Evolutionary conservation across 2,329 filamentous ascomycete species (phyloP), one percentile per base, ranked within the genome.

Genomic region (Herpotrichia juniperi): DNA sequence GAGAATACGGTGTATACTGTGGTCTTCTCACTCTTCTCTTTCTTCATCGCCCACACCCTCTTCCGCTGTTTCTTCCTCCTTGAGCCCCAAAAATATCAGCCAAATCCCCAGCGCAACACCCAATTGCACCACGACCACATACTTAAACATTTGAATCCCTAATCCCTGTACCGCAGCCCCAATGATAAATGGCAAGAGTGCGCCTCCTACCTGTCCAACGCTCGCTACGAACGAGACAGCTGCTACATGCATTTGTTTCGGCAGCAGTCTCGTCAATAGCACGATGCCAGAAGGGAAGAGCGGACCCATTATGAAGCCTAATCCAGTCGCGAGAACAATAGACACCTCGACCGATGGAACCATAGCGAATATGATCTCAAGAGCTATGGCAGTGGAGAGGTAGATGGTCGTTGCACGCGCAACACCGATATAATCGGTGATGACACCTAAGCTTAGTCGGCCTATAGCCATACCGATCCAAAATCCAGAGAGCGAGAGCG

Each of bases 381-480:
- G 28, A 4, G 28, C 30, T 0, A 69, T 53, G 11, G 64, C 62
- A 30, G 53, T 26, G 3, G 55, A 6, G 28, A 71, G 67, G 44
- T 71, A 72, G 1, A 65, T 30, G 2, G 46, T 34, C 1, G 63
- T 67, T 9, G 66, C 69, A 9, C 55, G 59, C 6, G 66, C 54
- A 5, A 69, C 68, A 2, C 68, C 51, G 1, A 72, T 58, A 5
- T 42, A 54, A n/a, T 72, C 67, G 0, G 68, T 72, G 5, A 64
- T 40, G 2, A 61, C 56, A 3, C 68, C 68, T 9, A 72, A 37
- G 0, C 53, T 46, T 12, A 72, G 53, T 19, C 78, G 61, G 0
- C 78, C 78, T 5, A 70, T 48, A 0, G 75, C 74, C 74, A 79
- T 78, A 14, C 78, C 78, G 16, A 70, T 62, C 73, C 77, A 79